Conservation (phyloP, 2,329 filamentous ascomycete species). For the Ampelomyces quisqualis region DNA sequence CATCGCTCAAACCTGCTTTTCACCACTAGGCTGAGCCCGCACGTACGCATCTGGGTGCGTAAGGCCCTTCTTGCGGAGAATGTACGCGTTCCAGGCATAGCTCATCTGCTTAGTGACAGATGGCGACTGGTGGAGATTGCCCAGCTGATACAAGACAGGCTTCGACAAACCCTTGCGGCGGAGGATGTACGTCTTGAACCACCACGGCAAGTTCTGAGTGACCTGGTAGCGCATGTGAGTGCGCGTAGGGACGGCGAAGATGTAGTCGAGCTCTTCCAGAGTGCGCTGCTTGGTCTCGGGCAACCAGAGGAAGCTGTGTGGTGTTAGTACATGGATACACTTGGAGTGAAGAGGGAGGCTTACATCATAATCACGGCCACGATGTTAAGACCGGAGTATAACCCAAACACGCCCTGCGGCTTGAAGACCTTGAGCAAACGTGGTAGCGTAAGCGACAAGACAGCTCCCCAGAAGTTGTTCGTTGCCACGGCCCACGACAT, state of each 20-base stretch:
- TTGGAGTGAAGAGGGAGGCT: conserved; percentile 2
- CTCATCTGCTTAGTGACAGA: conserved; percentile 23
- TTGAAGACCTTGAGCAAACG: conserved; percentile 56
- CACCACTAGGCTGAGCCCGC: conserved; percentile 12
- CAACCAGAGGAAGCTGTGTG: conserved; percentile 55
- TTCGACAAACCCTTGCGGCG: conserved; percentile 39
- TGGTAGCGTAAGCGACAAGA: conserved; percentile 65
- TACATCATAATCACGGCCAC: conserved; percentile 61
- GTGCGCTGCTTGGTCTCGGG: conserved; percentile 53
- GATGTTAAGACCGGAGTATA: conserved; percentile 63
- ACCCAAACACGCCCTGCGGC: conserved; percentile 59
- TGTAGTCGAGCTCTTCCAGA: conserved; percentile 53
- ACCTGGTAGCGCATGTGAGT: conserved; percentile 44
- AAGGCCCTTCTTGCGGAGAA: conserved; percentile 22
- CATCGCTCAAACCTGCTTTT: conserved; percentile 19
- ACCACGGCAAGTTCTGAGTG: conserved; percentile 46
- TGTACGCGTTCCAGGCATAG: conserved; percentile 22
- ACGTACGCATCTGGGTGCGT: conserved; percentile 18
- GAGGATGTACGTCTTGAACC: conserved; percentile 49
- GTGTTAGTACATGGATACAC: conserved; percentile 5
- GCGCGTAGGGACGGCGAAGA: conserved; percentile 51
- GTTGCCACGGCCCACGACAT: conserved; percentile 71
- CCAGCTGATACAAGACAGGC: conserved; percentile 45
- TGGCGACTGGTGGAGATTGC: conserved; percentile 16
- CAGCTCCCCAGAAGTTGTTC: conserved; percentile 60